Base-by-base conservation (phyloP, 164 flowering plant genomes). In the Aristolochia californica region DNA sequence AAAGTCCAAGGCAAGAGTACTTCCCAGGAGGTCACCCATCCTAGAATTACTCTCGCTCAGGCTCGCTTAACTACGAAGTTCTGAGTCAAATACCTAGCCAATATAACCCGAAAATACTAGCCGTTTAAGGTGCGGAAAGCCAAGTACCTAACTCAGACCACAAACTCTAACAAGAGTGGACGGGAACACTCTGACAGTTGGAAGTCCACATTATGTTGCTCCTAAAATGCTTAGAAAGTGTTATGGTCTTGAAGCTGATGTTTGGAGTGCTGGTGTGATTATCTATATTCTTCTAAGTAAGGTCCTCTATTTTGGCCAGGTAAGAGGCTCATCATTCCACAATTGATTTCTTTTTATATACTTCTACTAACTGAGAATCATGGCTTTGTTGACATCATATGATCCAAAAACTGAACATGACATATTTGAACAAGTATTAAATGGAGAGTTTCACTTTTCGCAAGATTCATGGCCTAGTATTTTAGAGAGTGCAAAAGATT, bases 261-360 rank as follows among this genome's bases (percentile, higher is more conserved):
- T 89, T 27, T 89, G 97, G 97, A 89, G 97, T 77, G 95, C 82
- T 27, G 97, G 97, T 17, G 87, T 89, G 30, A 87, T 89, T 43
- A 44, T 83, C 22, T 89, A 81, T 75, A 84, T 87, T 73, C 73
- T 89, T 38, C 64, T 89, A 47, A 60, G 80, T 73, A 95, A 95
- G 21, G 84, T 82, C 53, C 97, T 74, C 95, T 95, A 54, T 89
- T 89, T 80, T 89, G 95, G 95, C 93, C 75, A 11, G 97, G 97
- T 89, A 74, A 70, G 84, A 14, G n/a, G 45, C 54, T 17, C 49
- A 44, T 60, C 34, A 30, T 62, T 22, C 5, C 20, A 13, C 11
- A 14, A 45, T 40, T 48, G 60, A n/a, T 7, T 26, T 38, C 45
- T 50, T 15, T 3, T 51, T 4, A 50, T 10, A 55, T 45, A 17